Conservation (phyloP, 1,284 basidiomycete species). For the Rhodotorula sp. region DNA sequence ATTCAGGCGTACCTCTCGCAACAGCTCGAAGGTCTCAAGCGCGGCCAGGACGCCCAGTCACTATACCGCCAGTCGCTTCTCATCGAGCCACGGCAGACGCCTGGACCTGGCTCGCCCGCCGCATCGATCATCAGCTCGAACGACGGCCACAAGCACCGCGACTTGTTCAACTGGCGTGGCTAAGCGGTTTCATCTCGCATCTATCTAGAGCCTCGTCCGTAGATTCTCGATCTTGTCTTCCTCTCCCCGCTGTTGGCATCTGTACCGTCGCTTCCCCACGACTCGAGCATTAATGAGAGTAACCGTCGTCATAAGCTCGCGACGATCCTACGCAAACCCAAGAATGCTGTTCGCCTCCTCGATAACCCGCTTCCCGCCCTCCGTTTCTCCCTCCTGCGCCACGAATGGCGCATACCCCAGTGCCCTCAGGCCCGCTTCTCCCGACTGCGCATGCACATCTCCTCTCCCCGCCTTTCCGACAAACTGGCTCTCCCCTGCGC, state of each 20-base stretch:
- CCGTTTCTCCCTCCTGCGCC: not conserved
- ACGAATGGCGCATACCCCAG: conserved; percentile 15
- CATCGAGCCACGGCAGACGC: conserved; percentile 25
- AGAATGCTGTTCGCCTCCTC: conserved; percentile 17
- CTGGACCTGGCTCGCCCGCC: not conserved
- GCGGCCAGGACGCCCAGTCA: conserved; percentile 34
- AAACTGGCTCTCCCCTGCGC: conserved; percentile 65
- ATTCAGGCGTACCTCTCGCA: conserved; percentile 67
- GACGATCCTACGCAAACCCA: not conserved
- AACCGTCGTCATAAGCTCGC: no score
- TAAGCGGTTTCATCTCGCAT: not conserved
- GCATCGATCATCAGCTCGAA: conserved; percentile 9
- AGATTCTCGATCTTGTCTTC: not conserved
- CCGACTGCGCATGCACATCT: conserved; percentile 49
- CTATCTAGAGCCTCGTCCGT: not conserved
- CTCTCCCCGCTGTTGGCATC: not conserved
- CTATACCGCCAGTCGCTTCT: conserved; percentile 37
- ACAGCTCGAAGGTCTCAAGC: conserved; percentile 31
- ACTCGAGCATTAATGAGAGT: no score
- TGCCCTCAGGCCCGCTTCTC: conserved; percentile 4
- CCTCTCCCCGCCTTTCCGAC: conserved; percentile 53
- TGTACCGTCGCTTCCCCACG: no score
- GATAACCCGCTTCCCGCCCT: conserved; percentile 10
- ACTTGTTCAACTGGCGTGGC: conserved; percentile 17
- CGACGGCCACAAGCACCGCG: not conserved